A percentile compares a stretch with the other conserved stretches of the same genome.
Conservation (phyloP, 148 eudicot genomes). For the Pouteria glomerata region DNA sequence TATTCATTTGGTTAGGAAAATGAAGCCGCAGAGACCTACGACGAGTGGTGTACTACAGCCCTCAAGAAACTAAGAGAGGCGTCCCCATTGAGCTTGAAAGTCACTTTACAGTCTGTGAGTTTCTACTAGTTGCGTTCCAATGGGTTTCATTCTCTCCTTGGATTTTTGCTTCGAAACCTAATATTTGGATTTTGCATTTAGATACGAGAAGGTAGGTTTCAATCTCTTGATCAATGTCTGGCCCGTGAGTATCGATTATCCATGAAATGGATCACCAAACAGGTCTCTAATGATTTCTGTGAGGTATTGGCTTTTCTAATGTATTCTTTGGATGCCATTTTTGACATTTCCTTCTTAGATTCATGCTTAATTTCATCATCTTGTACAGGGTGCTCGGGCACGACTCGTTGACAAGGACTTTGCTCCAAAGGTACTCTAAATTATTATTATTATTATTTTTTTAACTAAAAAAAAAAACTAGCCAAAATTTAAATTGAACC, state of each 20-base stretch:
- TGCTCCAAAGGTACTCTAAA: slow-evolving; percentile 76
- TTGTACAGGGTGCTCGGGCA: slow-evolving; percentile 77
- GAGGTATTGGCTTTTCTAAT: slow-evolving; percentile 54
- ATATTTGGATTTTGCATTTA: slow-evolving; percentile 21
- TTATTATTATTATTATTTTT: no score
- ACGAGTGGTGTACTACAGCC: slow-evolving; percentile 52
- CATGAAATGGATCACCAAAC: slow-evolving; percentile 55
- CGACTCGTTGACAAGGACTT: slow-evolving; percentile 90
- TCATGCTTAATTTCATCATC: not conserved
- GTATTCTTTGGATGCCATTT: not conserved
- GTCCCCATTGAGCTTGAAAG: slow-evolving; percentile 90
- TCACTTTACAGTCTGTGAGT: slow-evolving; percentile 87
- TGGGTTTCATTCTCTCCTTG: not conserved
- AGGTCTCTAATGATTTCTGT: slow-evolving; percentile 68
- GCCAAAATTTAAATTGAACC: no score
- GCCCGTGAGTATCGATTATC: slow-evolving; percentile 76
- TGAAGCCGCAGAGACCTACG: slow-evolving; percentile 46
- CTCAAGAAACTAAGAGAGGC: slow-evolving; percentile 72
- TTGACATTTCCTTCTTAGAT: not conserved
- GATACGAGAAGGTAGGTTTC: slow-evolving; percentile 93
- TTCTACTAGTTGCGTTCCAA: not conserved
- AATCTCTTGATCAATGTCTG: slow-evolving; percentile 82
- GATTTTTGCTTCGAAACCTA: slow-evolving; percentile 9
- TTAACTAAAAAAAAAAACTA: no score
- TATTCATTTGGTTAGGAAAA: slow-evolving; percentile 49